A percentile compares a stretch with the other conserved stretches of the same genome.
These are phyloP conservation scores for Calonectria hawksworthii DNA, from an alignment of 2,329 filamentous ascomycete genomes.

Conservation along the genomic window DNA sequence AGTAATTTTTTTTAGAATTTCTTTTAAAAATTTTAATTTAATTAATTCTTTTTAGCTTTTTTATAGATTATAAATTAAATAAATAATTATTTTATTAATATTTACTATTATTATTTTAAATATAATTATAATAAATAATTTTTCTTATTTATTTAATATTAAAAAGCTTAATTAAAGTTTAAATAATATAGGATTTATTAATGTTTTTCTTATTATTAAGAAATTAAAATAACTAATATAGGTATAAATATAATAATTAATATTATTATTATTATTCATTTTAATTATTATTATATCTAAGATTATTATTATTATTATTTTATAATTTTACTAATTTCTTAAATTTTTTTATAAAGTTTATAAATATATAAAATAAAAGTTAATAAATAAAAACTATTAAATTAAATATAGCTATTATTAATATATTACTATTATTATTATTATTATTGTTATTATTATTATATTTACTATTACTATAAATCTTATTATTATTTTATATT, in stretches of 20 bases:
- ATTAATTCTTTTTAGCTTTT: too few species aligned
- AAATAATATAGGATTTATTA: not conserved
- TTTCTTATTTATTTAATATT: not conserved
- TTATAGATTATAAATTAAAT: not conserved
- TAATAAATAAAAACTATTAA: too few species aligned
- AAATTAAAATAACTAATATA: not conserved
- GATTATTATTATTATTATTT: not conserved
- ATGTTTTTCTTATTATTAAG: not conserved
- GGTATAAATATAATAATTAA: too few species aligned
- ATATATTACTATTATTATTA: too few species aligned
- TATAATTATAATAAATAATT: slow-evolving; percentile 19
- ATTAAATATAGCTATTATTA: too few species aligned
- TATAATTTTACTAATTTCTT: not conserved
- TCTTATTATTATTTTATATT: too few species aligned
- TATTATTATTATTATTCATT: not conserved
- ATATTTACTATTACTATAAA: too few species aligned
- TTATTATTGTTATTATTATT: too few species aligned
- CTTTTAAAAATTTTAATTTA: not conserved
- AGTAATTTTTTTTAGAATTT: not conserved
- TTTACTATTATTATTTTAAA: not conserved
- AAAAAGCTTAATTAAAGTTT: not conserved
- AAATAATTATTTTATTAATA: not conserved
- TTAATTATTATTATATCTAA: not conserved
- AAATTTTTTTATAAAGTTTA: not conserved
- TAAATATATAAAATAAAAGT: too few species aligned